Conservation (phyloP, 2,329 filamentous ascomycete genomes). For the Aspergillus amoenus region DNA sequence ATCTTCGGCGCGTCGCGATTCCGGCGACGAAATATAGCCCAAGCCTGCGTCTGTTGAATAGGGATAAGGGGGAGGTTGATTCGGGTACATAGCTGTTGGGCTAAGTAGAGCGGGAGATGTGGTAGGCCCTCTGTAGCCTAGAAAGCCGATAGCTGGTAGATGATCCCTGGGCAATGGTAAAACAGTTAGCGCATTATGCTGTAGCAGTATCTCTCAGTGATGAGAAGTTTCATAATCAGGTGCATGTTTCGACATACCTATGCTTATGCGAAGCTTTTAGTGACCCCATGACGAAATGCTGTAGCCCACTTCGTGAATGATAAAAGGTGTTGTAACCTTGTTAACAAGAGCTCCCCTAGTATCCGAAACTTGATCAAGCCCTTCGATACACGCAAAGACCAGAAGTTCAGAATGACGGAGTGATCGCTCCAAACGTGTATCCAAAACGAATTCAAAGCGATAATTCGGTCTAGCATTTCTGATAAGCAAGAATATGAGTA, state of each 20-base stretch:
- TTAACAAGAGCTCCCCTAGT: conserved; percentile 13
- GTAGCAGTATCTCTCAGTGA: too few relatives aligned
- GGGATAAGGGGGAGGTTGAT: conserved; percentile 42
- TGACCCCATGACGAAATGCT: conserved; percentile 35
- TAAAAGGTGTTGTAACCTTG: background rate
- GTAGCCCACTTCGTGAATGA: background rate
- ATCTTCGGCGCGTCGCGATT: conserved; percentile 42
- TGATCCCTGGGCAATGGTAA: conserved; percentile 33
- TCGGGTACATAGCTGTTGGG: conserved; percentile 45
- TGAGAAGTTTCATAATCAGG: background rate
- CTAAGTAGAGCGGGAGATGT: conserved; percentile 42
- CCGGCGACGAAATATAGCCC: conserved; percentile 45
- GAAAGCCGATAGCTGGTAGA: conserved; percentile 44
- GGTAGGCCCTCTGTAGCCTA: conserved; percentile 34
- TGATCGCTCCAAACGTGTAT: too few relatives aligned
- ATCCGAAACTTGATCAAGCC: background rate
- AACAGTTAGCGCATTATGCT: too few relatives aligned
- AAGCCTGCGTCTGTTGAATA: conserved; percentile 37
- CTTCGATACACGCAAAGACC: background rate
- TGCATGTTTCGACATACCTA: conserved; percentile 26
- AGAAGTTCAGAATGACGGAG: too few relatives aligned
- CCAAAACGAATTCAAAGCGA: too few relatives aligned
- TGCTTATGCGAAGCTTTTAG: conserved; percentile 38
- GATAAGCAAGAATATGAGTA: too few relatives aligned
- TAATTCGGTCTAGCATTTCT: too few relatives aligned